These are phyloP conservation scores for Erythrophleum fordii DNA, from an alignment of 306 rosid species.

Conservation along the genomic window DNA sequence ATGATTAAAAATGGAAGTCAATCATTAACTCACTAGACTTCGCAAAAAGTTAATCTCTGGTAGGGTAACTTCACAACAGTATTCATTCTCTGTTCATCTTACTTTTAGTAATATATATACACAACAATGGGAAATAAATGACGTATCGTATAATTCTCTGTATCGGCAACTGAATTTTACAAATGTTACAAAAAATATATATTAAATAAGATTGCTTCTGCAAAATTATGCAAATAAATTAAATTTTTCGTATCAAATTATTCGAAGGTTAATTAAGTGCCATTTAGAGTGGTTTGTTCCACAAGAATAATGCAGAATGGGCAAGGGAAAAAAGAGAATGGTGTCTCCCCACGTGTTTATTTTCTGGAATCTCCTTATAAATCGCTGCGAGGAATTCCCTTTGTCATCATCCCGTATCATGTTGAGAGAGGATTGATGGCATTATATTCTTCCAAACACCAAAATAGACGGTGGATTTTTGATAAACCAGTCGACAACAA, in stretches of 20 bases:
- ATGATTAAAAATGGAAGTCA: slow-evolving; percentile 44
- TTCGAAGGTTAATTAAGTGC: neutral
- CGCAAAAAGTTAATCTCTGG: neutral
- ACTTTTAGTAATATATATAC: neutral
- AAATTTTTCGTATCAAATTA: too few relatives aligned
- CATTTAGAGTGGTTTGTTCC: neutral
- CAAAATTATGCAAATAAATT: too few relatives aligned
- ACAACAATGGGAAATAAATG: neutral
- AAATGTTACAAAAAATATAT: neutral
- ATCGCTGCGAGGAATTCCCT: neutral
- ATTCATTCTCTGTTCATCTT: too few relatives aligned
- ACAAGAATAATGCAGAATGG: slow-evolving; percentile 8
- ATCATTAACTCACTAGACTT: slow-evolving; percentile 28
- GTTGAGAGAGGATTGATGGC: neutral
- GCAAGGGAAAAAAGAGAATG: neutral
- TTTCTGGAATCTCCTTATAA: neutral
- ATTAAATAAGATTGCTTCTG: too few relatives aligned
- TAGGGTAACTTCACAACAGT: neutral
- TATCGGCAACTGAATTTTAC: neutral
- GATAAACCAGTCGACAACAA: slow-evolving; percentile 32
- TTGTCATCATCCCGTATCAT: neutral
- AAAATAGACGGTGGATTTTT: slow-evolving; percentile 36
- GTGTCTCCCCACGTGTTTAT: slow-evolving; percentile 23
- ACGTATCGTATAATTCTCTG: neutral
- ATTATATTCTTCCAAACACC: neutral